Evolutionary conservation across 805 yeast genomes (phyloP), one percentile per base, ranked within the genome.

Genomic region (Wickerhamomyces xylosicus): DNA sequence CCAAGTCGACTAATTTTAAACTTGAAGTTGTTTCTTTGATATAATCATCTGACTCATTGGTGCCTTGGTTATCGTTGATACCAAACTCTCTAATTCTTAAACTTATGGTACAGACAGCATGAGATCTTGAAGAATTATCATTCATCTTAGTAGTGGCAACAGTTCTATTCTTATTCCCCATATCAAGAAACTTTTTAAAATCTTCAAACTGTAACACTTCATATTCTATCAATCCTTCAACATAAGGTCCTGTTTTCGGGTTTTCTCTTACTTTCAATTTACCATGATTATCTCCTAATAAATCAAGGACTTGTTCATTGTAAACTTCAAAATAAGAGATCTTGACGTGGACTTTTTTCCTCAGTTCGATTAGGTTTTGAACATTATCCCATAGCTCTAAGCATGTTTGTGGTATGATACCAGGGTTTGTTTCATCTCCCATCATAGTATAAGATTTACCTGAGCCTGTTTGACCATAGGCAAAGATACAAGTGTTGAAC

Each of bases 401-500:
- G 40, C 85, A 72, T 13, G 79, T 62, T 38, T 66, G 43, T 0
- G 92, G 89, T 32, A 84, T 77, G 54, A 84, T 62, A 0, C 95
- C 95, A 13, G 72, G 72, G 2, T 68, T 62, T 3, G 52, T 54
- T 1, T 59, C 49, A 10, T 66, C 46, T 11, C 85, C 83, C 61
- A 85, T 72, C 92, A 85, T 84, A 1, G 95, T 85, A 58, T 73
- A 79, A 0, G 94, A 77, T 52, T 85, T 85, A 1, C 95, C 95
- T 0, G 92, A 71, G 2, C 84, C 89, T 0, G 95, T 85, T 55
- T 85, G 95, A 5, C 87, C 89, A 49, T 81, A 80, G 1, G 87
- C 86, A 56, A 80, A 75, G 1, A 81, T 76, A 52, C 85, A 80
- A 2, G 83, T 79, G 46, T 81, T 79, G 54, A 69, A 77, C 0